phyloP scores from a whole-genome alignment of 768 basidiomycete genomes.

The Leucosporidium yakuticum region DNA sequence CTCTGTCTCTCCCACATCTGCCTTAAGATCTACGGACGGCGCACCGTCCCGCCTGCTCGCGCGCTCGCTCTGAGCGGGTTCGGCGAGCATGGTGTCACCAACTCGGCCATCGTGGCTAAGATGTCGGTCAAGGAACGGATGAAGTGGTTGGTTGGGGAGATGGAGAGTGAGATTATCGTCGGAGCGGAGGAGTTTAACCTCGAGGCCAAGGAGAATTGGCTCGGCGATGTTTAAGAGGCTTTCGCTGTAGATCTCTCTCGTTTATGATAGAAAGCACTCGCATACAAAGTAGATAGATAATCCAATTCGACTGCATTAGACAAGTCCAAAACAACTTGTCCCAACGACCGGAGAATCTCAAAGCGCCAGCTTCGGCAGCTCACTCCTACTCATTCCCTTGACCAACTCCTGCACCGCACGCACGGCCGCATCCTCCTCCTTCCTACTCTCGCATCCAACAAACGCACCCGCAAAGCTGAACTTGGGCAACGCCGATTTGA shows the following conservation, averaged over 20 bases:
- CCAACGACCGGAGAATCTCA: not conserved
- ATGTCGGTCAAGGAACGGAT: not conserved
- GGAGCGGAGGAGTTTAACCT: not conserved
- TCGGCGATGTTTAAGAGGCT: not conserved
- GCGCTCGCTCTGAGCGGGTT: not conserved
- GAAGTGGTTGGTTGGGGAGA: not conserved
- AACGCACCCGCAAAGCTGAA: not conserved
- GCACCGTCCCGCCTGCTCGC: not conserved
- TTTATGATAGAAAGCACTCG: too few relatives aligned
- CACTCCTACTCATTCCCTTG: not conserved
- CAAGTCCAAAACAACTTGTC: not conserved
- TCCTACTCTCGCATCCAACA: not conserved
- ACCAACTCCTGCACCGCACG: not conserved
- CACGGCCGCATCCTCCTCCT: not conserved
- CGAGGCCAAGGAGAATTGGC: constrained; percentile 1
- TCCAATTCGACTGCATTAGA: too few relatives aligned
- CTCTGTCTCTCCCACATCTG: not conserved
- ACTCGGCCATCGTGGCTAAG: not conserved
- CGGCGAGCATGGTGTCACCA: not conserved
- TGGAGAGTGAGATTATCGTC: not conserved
- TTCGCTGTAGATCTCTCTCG: too few relatives aligned
- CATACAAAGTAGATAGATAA: too few relatives aligned
- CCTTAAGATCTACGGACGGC: not conserved
- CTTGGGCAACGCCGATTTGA: not conserved
- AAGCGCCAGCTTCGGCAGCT: not conserved